phyloP scores from a whole-genome alignment of 2,329 filamentous ascomycete genomes.

The Capronia epimyces region DNA sequence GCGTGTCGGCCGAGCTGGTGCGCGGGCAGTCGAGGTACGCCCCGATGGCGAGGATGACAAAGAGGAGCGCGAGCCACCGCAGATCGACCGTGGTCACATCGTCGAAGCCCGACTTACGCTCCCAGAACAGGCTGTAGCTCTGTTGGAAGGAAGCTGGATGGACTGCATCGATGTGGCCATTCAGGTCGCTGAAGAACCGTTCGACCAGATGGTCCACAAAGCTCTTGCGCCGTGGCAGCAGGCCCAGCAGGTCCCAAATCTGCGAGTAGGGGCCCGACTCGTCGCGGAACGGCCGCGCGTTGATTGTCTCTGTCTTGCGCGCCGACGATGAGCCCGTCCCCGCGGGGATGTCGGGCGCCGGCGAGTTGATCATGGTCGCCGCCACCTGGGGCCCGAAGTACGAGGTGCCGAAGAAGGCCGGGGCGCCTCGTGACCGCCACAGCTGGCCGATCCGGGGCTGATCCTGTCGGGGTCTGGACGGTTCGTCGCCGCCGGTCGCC shows the following conservation, averaged over 20 bases:
- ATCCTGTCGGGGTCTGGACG: neutral
- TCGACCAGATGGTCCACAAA: constrained; percentile 2
- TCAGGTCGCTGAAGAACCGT: constrained; percentile 1
- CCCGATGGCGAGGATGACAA: constrained; percentile 1
- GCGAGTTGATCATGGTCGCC: constrained; percentile 2
- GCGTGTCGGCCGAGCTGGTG: neutral
- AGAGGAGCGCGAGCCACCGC: constrained; percentile 3
- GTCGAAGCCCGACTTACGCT: constrained; percentile 5
- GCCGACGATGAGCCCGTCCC: neutral
- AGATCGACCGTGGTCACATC: constrained; percentile 1
- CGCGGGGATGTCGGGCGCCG: neutral
- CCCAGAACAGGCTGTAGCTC: constrained; percentile 2
- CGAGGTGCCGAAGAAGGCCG: neutral
- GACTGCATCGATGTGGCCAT: neutral
- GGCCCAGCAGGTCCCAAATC: constrained; percentile 3
- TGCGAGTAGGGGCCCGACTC: constrained; percentile 1
- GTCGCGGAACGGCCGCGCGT: neutral
- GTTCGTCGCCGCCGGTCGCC: neutral
- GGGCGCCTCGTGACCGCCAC: constrained; percentile 1
- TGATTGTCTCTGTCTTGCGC: neutral
- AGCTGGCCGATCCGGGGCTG: neutral
- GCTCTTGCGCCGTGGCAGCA: neutral
- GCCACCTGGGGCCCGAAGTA: constrained; percentile 5
- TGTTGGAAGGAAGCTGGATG: neutral
- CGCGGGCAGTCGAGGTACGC: neutral